A percentile compares a stretch with the other conserved stretches of the same genome.
Conservation (phyloP, 108 stramenopile species). For the Aurantiochytrium sp. region DNA sequence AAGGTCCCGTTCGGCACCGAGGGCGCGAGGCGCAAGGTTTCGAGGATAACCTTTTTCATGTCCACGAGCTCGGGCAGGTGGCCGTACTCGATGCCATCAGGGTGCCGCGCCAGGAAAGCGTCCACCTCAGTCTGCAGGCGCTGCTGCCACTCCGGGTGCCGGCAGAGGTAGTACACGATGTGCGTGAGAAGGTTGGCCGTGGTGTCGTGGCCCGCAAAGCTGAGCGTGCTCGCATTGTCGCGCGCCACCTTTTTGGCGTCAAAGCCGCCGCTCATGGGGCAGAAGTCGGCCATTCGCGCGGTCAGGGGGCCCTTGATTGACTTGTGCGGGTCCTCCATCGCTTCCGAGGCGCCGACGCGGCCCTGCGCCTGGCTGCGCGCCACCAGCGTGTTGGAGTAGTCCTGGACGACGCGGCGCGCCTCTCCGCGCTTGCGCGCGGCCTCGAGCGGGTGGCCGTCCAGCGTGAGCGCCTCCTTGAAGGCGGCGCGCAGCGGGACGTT, state of each 20-base stretch:
- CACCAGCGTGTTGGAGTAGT: conserved; percentile 2
- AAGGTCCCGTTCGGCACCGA: conserved; percentile 25
- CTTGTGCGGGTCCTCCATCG: not conserved
- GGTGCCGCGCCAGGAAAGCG: not conserved
- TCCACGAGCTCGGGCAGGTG: not conserved
- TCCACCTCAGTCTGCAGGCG: not conserved
- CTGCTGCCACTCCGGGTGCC: not conserved
- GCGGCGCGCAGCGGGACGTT: not conserved
- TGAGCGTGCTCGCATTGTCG: not conserved
- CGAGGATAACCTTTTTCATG: not conserved
- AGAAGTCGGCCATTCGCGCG: not conserved
- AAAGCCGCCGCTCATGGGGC: not conserved
- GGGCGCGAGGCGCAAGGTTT: conserved; percentile 2
- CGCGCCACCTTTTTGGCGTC: not conserved
- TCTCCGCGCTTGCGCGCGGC: not conserved
- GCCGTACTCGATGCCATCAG: not conserved
- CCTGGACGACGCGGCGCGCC: not conserved
- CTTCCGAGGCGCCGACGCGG: not conserved
- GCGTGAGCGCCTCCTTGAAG: conserved; percentile 9
- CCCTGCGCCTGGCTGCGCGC: not conserved
- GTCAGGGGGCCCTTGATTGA: not conserved
- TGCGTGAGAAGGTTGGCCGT: conserved; percentile 22
- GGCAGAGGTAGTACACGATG: not conserved
- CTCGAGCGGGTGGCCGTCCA: not conserved
- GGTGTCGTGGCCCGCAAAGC: conserved; percentile 25